A percentile compares a stretch with the other conserved stretches of the same genome.
These are phyloP conservation scores for Benincasa hispida DNA, from an alignment of 306 rosid species.

Conservation along the genomic window DNA sequence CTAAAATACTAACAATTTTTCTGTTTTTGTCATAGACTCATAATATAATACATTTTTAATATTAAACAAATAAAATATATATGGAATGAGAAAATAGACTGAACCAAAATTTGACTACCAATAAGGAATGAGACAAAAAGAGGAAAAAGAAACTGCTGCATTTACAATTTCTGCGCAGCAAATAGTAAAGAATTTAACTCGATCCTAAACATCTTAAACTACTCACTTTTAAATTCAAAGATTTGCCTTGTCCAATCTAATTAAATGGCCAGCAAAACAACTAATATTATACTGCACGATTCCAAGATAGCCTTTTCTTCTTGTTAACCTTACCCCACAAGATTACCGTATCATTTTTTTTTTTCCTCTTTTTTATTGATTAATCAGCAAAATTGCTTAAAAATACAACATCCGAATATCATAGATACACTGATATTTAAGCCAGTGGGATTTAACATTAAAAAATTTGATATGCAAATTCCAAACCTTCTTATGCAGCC, in stretches of 20 bases:
- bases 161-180: background rate
- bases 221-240: background rate
- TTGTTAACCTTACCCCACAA: no score
- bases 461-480: background rate
- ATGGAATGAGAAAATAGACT: background rate
- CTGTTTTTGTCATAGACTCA: background rate
- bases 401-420: no score
- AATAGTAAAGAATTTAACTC: background rate
- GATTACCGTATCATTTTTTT: no score
- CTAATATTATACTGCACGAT: no score
- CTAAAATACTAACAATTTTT: background rate
- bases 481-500: constrained; percentile 55
- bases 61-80: background rate
- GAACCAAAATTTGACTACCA: background rate
- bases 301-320: no score
- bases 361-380: no score
- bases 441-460: no score
- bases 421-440: no score
- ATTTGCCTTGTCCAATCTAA: background rate
- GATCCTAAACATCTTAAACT: background rate
- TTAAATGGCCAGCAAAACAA: background rate
- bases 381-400: no score
- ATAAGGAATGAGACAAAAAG: background rate
- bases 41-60: background rate
- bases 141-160: background rate